Conservation (phyloP, 805 yeast genomes). For the Yarrowia yakushimensis region DNA sequence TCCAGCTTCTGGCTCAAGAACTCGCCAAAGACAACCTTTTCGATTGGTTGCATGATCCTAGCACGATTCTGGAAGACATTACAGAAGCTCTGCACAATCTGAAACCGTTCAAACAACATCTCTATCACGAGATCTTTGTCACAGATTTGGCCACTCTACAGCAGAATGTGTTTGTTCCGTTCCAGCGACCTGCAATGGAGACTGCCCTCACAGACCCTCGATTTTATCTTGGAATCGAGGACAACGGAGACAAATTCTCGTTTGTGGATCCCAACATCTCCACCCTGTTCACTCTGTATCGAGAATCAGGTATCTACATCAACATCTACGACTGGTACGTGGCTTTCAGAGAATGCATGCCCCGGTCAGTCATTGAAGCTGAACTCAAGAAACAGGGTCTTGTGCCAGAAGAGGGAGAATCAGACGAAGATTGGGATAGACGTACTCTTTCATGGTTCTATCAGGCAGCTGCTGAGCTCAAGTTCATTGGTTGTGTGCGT, state of each 20-base stretch:
- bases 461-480: slow-evolving; percentile 68
- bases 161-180: slow-evolving; percentile 44
- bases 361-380: not conserved
- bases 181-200: slow-evolving; percentile 43
- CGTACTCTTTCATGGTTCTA: slow-evolving; percentile 67
- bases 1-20: not conserved
- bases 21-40: slow-evolving; percentile 1
- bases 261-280: slow-evolving; percentile 48
- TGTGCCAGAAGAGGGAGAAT: slow-evolving; percentile 31
- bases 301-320: slow-evolving; percentile 71
- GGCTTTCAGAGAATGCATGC: slow-evolving; percentile 48
- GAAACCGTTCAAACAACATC: slow-evolving; percentile 28
- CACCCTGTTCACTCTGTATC: slow-evolving; percentile 61
- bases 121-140: slow-evolving; percentile 46
- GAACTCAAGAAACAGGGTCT: slow-evolving; percentile 10
- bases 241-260: slow-evolving; percentile 35
- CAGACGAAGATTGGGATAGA: slow-evolving; percentile 55
- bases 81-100: not conserved
- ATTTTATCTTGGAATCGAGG: slow-evolving; percentile 33
- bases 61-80: not conserved
- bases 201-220: slow-evolving; percentile 45
- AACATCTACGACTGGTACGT: slow-evolving; percentile 65
- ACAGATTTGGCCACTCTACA: slow-evolving; percentile 39
- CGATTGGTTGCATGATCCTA: not conserved
- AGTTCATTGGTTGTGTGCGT: slow-evolving; percentile 63